Percentiles rank a stretch among this genome's conserved stretches.
Evolutionary conservation across 148 eudicot species (phyloP).

Genomic region (Limonium bicolor): DNA sequence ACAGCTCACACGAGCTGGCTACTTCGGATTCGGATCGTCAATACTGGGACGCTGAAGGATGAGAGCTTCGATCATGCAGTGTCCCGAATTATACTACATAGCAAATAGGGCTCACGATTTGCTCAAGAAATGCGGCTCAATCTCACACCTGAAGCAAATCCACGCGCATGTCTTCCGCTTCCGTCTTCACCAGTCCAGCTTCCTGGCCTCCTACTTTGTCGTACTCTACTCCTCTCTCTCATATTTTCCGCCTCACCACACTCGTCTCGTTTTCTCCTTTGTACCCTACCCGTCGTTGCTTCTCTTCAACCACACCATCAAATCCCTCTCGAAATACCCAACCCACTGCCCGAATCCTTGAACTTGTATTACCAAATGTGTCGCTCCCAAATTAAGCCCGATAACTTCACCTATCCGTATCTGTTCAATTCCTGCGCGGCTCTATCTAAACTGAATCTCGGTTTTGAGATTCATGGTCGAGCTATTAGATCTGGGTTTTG

Average conservation of each 20-base stretch:
- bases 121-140: slow-evolving; percentile 15
- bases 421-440: slow-evolving; percentile 18
- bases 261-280: slow-evolving; percentile 6
- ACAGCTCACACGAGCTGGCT: too few relatives aligned
- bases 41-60: too few relatives aligned
- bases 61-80: too few relatives aligned
- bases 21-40: too few relatives aligned
- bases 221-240: slow-evolving; percentile 12
- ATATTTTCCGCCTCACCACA: slow-evolving; percentile 12
- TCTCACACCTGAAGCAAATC: slow-evolving; percentile 15
- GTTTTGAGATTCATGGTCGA: slow-evolving; percentile 16
- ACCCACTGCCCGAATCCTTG: slow-evolving; percentile 11
- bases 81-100: too few relatives aligned
- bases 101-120: slow-evolving; percentile 2
- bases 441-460: slow-evolving; percentile 9
- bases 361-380: slow-evolving; percentile 15
- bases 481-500: slow-evolving; percentile 21
- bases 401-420: slow-evolving; percentile 27
- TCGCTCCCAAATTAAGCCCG: slow-evolving; percentile 14
- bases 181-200: slow-evolving; percentile 7
- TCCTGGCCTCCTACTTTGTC: slow-evolving; percentile 9
- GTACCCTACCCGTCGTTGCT: slow-evolving; percentile 6
- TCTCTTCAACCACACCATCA: slow-evolving; percentile 14
- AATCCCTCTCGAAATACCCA: slow-evolving; percentile 15
- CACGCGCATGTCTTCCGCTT: slow-evolving; percentile 13